phyloP scores from a whole-genome alignment of 805 yeast species.

The Saccharomycopsis fermentans region DNA sequence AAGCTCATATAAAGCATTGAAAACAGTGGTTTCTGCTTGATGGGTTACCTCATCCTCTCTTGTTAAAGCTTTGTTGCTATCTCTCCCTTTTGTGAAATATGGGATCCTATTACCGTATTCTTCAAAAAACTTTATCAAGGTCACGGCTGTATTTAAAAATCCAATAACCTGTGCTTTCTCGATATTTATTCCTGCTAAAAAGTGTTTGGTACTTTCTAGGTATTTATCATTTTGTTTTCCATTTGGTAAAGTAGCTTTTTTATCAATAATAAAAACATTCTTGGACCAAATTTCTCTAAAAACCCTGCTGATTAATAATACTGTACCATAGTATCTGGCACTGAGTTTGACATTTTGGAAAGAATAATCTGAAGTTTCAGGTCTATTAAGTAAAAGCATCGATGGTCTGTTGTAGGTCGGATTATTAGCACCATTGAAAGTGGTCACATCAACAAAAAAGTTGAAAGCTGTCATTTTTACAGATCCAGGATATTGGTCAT shows the following conservation, averaged over 20 bases:
- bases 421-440: slow-evolving; percentile 32
- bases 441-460: slow-evolving; percentile 28
- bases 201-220: slow-evolving; percentile 30
- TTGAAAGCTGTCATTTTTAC: slow-evolving; percentile 34
- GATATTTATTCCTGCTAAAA: slow-evolving; percentile 28
- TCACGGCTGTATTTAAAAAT: slow-evolving; percentile 37
- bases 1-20: slow-evolving; percentile 65
- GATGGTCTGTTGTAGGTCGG: slow-evolving; percentile 27
- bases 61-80: slow-evolving; percentile 8
- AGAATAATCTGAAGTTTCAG: slow-evolving; percentile 30
- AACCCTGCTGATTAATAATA: slow-evolving; percentile 66
- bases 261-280: slow-evolving; percentile 44
- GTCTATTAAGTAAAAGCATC: slow-evolving; percentile 7
- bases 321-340: slow-evolving; percentile 84
- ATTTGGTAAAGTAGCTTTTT: slow-evolving; percentile 27
- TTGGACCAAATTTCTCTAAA: slow-evolving; percentile 72
- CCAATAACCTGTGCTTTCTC: slow-evolving; percentile 36
- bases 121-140: slow-evolving; percentile 35
- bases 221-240: slow-evolving; percentile 25
- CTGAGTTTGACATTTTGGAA: slow-evolving; percentile 77
- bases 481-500: slow-evolving; percentile 49
- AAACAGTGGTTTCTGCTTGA: slow-evolving; percentile 87
- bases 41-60: slow-evolving; percentile 49
- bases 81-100: slow-evolving; percentile 25
- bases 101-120: slow-evolving; percentile 35